These are phyloP conservation scores for Wickerhamiella domercqiae DNA, from an alignment of 805 yeast species.

Conservation along the genomic window DNA sequence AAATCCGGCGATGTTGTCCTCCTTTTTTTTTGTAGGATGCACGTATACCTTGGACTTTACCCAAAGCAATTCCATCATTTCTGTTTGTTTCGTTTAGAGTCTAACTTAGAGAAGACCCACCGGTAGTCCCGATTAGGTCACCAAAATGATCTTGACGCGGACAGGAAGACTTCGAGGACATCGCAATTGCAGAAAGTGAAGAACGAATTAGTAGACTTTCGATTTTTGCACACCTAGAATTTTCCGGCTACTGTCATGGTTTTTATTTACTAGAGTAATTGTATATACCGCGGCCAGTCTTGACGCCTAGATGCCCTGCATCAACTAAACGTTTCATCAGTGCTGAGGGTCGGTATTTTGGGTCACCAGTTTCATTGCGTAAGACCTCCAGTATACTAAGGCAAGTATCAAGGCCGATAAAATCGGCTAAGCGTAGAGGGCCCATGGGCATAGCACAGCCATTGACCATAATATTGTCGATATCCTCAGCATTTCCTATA, in stretches of 20 bases:
- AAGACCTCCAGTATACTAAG: slow-evolving; percentile 28
- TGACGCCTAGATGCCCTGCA: slow-evolving; percentile 29
- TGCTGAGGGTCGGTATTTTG: slow-evolving; percentile 29
- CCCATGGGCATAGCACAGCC: slow-evolving; percentile 36
- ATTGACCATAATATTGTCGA: slow-evolving; percentile 28
- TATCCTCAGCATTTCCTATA: slow-evolving; percentile 26
- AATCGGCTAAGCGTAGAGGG: slow-evolving; percentile 28
- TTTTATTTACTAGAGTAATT: slow-evolving; percentile 4
- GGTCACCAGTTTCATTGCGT: slow-evolving; percentile 26
- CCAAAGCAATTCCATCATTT: slow-evolving; percentile 26
- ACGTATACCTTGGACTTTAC: slow-evolving; percentile 44
- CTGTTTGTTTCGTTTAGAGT: no score
- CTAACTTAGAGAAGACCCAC: no score
- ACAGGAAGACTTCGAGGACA: no score
- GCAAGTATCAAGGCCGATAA: slow-evolving; percentile 30
- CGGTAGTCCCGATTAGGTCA: no score
- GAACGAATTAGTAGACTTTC: no score
- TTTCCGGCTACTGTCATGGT: no score
- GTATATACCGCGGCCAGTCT: slow-evolving; percentile 29
- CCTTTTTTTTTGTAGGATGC: slow-evolving; percentile 61
- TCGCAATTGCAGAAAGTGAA: no score
- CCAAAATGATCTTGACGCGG: no score
- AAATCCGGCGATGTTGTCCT: slow-evolving; percentile 71
- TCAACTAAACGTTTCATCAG: slow-evolving; percentile 26
- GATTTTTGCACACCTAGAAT: no score